Evolutionary conservation across 2,329 filamentous ascomycete genomes (phyloP), one percentile per base, ranked within the genome.

Genomic region (Botryotinia calthae): DNA sequence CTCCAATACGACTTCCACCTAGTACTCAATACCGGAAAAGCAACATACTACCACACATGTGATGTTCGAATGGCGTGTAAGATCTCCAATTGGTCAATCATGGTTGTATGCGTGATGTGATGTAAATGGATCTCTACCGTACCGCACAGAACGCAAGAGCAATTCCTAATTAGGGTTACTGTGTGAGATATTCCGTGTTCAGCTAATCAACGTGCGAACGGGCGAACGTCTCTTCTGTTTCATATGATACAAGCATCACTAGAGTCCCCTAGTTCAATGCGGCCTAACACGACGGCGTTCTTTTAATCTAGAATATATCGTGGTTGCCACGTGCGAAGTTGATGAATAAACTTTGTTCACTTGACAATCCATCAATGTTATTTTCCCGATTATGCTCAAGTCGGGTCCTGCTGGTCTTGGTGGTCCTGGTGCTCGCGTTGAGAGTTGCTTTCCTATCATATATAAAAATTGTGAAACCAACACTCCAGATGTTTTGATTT

Each of bases 251-350:
- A 40, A 62, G 59, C 59, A 62, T 62, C 20, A 12, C n/a, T 44
- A 63, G 37, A 42, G 40, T 22, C 25, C 48, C 37, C n/a, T 63
- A 44, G 25, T 42, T 37, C 34, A 62, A 42, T 62, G 25, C 25
- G n/a, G 42, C 59, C 59, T 37, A 22, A 65, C 34, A 20, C 44
- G 46, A 65, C 66, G 4, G 66, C 66, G 51, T 56, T 42, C 20
- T 59, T 69, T 69, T 20, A 16, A 37, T 20, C 20, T n/a, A 10
- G 40, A 51, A 25, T n/a, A 1, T 61, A 61, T 70, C 67, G 22
- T 62, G 67, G 34, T 48, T 70, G 28, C 56, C 67, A 70, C 28
- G 42, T 70, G 67, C n/a, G 20, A 54, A 16, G 48, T 5, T 14
- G n/a, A n/a, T 14, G 7, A n/a, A 14, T 6, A 51, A 51, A n/a